phyloP scores from a whole-genome alignment of 108 stramenopile species.

The Skeletonema grethae region DNA sequence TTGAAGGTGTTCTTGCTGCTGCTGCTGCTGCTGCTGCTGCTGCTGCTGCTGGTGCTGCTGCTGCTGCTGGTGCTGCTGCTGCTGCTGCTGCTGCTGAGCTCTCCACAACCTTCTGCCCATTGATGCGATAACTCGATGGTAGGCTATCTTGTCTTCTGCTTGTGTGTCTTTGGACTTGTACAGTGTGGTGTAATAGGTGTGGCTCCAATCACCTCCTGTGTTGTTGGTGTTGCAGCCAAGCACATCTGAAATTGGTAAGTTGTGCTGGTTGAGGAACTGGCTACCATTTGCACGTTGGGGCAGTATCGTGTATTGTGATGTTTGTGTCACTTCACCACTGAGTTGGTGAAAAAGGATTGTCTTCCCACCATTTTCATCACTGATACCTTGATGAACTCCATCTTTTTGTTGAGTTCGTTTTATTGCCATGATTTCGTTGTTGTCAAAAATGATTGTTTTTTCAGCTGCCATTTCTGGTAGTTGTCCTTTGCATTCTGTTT shows the following conservation, averaged over 20 bases:
- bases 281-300: background rate
- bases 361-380: background rate
- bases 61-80: no score
- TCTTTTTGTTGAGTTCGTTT: background rate
- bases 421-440: background rate
- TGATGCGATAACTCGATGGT: background rate
- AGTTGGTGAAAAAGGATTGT: background rate
- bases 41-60: no score
- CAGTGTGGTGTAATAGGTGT: background rate
- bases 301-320: background rate
- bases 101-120: background rate
- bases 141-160: background rate
- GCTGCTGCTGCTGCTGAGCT: background rate
- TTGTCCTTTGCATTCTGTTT: background rate
- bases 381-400: background rate
- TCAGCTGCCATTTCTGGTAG: background rate
- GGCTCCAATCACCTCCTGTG: background rate
- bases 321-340: background rate
- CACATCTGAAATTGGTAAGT: background rate
- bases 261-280: background rate
- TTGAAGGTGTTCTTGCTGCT: background rate
- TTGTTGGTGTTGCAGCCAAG: background rate
- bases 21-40: no score
- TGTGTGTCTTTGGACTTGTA: conserved; percentile 2
- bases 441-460: background rate